Evolutionary conservation across 257 asterid species (phyloP).

Genomic region (Nicotiana noctiflora): DNA sequence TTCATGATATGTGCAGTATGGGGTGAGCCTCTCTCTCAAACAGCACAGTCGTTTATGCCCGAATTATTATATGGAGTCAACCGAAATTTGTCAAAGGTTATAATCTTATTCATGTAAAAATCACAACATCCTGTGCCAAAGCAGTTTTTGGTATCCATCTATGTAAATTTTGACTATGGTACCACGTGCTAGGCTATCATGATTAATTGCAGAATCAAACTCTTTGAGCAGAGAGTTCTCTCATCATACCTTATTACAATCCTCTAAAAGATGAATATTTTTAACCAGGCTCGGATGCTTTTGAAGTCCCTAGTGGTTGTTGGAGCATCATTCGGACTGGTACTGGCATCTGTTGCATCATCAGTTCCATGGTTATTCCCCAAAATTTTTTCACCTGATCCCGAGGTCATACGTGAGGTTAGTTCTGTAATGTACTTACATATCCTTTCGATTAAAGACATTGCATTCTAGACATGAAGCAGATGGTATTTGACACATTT

Average conservation of each 20-base stretch:
- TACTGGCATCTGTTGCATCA: conserved; percentile 68
- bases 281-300: conserved; percentile 62
- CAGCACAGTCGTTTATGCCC: conserved; percentile 93
- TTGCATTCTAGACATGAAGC: background rate
- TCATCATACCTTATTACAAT: background rate
- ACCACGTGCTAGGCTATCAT: background rate
- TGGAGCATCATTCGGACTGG: conserved; percentile 59
- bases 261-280: conserved; percentile 3
- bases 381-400: conserved; percentile 69
- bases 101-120: background rate
- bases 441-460: conserved; percentile 4
- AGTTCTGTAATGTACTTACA: conserved; percentile 18
- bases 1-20: conserved; percentile 75
- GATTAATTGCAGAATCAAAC: background rate
- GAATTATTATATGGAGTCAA: conserved; percentile 76
- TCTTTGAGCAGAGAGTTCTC: background rate
- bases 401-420: conserved; percentile 67
- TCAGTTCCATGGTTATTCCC: conserved; percentile 89
- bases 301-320: conserved; percentile 77
- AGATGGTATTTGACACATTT: background rate
- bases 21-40: conserved; percentile 97
- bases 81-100: conserved; percentile 69
- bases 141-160: background rate
- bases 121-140: background rate
- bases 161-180: background rate